phyloP scores from a whole-genome alignment of 352 stramenopile genomes.

The Phytophthora foliorum region DNA sequence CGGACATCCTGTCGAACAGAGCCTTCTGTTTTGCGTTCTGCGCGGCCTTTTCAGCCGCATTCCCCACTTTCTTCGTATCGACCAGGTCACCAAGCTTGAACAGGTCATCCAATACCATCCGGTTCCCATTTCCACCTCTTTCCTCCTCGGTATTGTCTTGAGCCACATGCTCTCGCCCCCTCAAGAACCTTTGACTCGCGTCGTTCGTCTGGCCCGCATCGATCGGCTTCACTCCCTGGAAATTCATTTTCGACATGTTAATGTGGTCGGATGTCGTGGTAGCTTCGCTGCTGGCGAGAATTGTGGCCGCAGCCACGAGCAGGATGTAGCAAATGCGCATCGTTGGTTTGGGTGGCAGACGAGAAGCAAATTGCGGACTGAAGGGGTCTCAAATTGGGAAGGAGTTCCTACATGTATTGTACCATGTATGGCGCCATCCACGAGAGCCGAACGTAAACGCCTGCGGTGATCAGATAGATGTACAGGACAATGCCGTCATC shows the following conservation, averaged over 20 bases:
- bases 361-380: constrained; percentile 3
- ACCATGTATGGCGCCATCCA: neutral
- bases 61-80: neutral
- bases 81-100: neutral
- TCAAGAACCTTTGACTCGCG: neutral
- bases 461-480: neutral
- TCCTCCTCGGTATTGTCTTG: neutral
- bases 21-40: neutral
- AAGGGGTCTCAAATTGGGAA: neutral
- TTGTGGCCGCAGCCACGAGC: neutral
- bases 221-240: neutral
- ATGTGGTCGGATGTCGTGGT: neutral
- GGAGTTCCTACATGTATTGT: neutral
- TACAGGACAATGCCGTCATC: neutral
- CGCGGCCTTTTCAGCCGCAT: neutral
- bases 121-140: neutral
- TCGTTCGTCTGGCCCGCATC: too few relatives aligned
- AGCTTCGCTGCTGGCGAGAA: constrained; percentile 5
- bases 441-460: neutral
- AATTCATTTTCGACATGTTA: neutral
- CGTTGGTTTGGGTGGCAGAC: neutral
- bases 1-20: neutral
- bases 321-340: constrained; percentile 9
- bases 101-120: neutral
- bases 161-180: neutral